A percentile compares a stretch with the other conserved stretches of the same genome.
phyloP scores from a whole-genome alignment of 495 filamentous ascomycete species.

The Penicillium silybi region DNA sequence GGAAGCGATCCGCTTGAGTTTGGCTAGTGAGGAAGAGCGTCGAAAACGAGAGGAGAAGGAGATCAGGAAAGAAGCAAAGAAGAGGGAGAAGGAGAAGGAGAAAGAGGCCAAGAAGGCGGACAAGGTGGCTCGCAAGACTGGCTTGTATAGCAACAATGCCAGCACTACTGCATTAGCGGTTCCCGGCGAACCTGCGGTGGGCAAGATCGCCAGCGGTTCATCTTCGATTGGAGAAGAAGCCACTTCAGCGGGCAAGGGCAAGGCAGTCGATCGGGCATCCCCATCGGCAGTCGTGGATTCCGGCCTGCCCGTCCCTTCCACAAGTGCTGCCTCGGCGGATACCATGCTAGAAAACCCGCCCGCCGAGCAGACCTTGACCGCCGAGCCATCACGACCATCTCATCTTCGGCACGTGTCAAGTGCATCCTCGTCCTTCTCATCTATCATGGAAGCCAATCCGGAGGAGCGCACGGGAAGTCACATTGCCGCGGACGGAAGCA shows the following conservation, averaged over 20 bases:
- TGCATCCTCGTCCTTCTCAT: conserved; percentile 76
- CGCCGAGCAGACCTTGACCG: conserved; percentile 21
- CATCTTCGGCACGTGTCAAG: conserved; percentile 78
- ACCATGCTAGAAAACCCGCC: conserved; percentile 1
- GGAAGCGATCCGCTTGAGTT: conserved; percentile 85
- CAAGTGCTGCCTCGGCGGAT: conserved; percentile 8
- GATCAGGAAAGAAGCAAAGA: conserved; percentile 73
- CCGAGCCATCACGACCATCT: conserved; percentile 50
- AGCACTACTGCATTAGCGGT: conserved; percentile 37
- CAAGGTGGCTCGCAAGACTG: conserved; percentile 58
- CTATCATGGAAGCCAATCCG: conserved; percentile 59
- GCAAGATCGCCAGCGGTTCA: conserved; percentile 34
- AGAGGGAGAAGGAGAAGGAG: conserved; percentile 75
- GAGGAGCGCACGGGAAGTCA: conserved; percentile 43
- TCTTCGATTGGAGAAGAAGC: conserved; percentile 38
- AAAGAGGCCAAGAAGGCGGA: conserved; percentile 79
- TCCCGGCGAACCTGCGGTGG: conserved; percentile 19
- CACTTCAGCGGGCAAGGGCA: conserved; percentile 64
- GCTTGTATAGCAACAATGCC: conserved; percentile 44
- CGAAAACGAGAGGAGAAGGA: conserved; percentile 78
- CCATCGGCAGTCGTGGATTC: conserved; percentile 8
- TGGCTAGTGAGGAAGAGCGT: conserved; percentile 88
- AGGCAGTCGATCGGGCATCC: conserved; percentile 63
- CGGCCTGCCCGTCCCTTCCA: not conserved
- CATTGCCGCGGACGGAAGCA: conserved; percentile 44